Evolutionary conservation across 192 early-diverging fungal species (phyloP), one percentile per base, ranked within the genome.

Genomic region (Umbelopsis isabellina): DNA sequence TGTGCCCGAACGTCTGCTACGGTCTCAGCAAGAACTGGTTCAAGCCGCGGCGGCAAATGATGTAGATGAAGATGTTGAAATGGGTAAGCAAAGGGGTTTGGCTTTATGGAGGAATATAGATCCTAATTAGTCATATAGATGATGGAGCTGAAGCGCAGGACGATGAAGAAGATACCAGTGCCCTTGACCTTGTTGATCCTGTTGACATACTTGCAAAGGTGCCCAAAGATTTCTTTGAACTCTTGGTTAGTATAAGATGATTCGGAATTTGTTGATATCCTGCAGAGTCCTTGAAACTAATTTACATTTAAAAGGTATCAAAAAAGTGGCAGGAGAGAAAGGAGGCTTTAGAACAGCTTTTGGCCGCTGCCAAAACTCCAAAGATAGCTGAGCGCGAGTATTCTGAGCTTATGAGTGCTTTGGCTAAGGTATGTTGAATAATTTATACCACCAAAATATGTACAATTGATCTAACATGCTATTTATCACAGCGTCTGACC

Each of bases 281-380:
- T 10, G 1, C 1, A 49, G 18, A 49, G 20, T 6, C 5, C 5
- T 16, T 20, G 48, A 49, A 12, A 1, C 52, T 49, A n/a, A 72
- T 20, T 35, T 81, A 2, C 3, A 64, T 16, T 2, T 15, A 45
- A 7, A 68, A 88, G 82, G 72, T 72, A 2, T 93, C 95, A 7
- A 83, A 89, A 48, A 98, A 98, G 72, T 99, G 98, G 98, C 90
- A 97, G 79, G 97, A 98, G 74, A 86, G 98, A 74, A 97, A 96
- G 70, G 96, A 97, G 70, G 95, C 89, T 0, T 71, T 98, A 46
- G 94, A 96, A 53, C 84, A 75, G 12, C 75, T 99, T 27, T 70
- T 93, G 7, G 88, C 79, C 35, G 75, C 93, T 4, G 78, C 88
- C 18, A 90, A 91, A 69, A 80, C 85, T 4, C 93, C 92, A 9